A percentile compares a stretch with the other conserved stretches of the same genome.
Conservation (phyloP, 306 rosid genomes). For the Prunus fruticosa region DNA sequence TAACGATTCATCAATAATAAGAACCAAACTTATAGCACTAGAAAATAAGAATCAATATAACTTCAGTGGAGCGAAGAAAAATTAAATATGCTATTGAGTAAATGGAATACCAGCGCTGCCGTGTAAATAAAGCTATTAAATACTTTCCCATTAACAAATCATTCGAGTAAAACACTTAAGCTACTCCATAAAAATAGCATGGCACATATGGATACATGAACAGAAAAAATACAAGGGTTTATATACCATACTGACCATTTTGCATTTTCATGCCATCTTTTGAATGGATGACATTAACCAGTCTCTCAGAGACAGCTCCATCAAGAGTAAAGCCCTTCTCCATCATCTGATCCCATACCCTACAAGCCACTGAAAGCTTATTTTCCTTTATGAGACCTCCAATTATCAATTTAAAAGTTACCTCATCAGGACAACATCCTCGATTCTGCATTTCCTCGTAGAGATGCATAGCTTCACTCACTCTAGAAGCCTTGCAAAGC, state of each 20-base stretch:
- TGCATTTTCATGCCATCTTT: conserved; percentile 35
- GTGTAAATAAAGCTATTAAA: background rate
- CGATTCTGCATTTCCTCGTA: conserved; percentile 78
- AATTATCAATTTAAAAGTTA: conserved; percentile 84
- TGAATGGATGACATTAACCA: conserved; percentile 57
- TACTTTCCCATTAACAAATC: background rate
- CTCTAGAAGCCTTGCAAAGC: conserved; percentile 67
- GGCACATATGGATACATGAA: background rate
- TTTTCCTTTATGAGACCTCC: conserved; percentile 69
- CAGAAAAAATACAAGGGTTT: conserved; percentile 10
- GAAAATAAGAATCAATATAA: background rate
- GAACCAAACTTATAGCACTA: background rate
- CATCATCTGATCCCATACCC: conserved; percentile 97
- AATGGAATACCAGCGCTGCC: background rate
- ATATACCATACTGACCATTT: conserved; percentile 5
- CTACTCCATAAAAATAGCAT: background rate
- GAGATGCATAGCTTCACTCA: conserved; percentile 57
- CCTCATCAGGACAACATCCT: conserved; percentile 61
- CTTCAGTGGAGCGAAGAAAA: background rate
- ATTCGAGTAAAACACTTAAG: background rate
- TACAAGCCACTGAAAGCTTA: conserved; percentile 58
- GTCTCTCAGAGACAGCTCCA: conserved; percentile 49
- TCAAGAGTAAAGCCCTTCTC: conserved; percentile 90
- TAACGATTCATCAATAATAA: background rate
- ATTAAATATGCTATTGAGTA: background rate